A percentile compares a stretch with the other conserved stretches of the same genome.
Evolutionary conservation across 2,329 filamentous ascomycete genomes (phyloP).

Genomic region (Hypoxylon sp.): DNA sequence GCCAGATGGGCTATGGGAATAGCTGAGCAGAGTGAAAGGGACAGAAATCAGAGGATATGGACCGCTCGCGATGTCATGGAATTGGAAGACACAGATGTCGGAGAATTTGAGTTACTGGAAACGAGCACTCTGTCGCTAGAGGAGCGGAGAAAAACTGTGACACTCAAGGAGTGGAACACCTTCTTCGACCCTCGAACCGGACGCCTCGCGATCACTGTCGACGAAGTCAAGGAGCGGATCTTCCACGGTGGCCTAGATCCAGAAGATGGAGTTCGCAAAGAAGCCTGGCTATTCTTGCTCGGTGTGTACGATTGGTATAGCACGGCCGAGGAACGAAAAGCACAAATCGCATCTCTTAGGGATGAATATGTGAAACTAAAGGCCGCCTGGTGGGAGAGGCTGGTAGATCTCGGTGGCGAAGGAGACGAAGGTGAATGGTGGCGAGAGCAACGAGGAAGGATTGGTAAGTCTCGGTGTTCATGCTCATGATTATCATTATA

Average conservation of each 20-base stretch:
- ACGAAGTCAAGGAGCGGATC: slow-evolving; percentile 96
- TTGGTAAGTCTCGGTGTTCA: slow-evolving; percentile 73
- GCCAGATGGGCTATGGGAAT: slow-evolving; percentile 99
- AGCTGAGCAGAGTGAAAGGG: slow-evolving; percentile 93
- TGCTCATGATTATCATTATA: slow-evolving; percentile 23
- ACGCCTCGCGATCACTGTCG: slow-evolving; percentile 80
- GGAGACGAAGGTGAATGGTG: slow-evolving; percentile 92
- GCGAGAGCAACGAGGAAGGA: slow-evolving; percentile 92
- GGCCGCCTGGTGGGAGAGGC: slow-evolving; percentile 94
- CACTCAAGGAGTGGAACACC: slow-evolving; percentile 86
- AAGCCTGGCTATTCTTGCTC: slow-evolving; percentile 94
- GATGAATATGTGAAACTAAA: slow-evolving; percentile 97
- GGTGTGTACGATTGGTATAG: slow-evolving; percentile 96
- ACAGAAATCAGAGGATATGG: slow-evolving; percentile 89
- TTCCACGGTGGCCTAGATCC: slow-evolving; percentile 93
- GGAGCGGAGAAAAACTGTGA: slow-evolving; percentile 82
- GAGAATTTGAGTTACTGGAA: slow-evolving; percentile 94
- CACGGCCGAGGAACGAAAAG: slow-evolving; percentile 84
- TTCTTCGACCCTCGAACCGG: slow-evolving; percentile 87
- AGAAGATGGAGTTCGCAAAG: slow-evolving; percentile 92
- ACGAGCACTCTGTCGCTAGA: slow-evolving; percentile 78
- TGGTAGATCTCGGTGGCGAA: slow-evolving; percentile 84
- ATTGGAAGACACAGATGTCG: slow-evolving; percentile 93
- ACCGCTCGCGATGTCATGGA: slow-evolving; percentile 92
- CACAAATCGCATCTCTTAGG: slow-evolving; percentile 83